These are phyloP conservation scores for Choricystis sp. DNA, from an alignment of 139 green algal species.

Conservation along the genomic window DNA sequence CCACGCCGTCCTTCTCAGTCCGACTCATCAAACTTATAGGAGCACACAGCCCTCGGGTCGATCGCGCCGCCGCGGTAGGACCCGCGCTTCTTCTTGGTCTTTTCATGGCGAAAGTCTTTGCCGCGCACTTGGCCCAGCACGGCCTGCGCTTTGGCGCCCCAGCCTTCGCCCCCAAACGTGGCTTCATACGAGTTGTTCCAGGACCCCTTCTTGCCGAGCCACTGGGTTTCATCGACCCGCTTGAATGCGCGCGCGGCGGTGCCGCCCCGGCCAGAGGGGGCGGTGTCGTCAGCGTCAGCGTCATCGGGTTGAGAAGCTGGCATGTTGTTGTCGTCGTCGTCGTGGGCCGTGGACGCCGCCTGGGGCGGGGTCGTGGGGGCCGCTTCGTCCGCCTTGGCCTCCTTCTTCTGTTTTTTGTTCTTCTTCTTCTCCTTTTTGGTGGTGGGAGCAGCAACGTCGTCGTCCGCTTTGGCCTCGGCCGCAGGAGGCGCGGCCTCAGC, in stretches of 20 bases:
- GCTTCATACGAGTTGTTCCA: constrained; percentile 55
- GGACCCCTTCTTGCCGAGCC: constrained; percentile 62
- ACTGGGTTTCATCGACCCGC: constrained; percentile 60
- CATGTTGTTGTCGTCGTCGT: constrained; percentile 2
- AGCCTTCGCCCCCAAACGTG: constrained; percentile 58
- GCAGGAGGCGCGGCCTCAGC: background rate
- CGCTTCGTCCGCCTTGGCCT: no score
- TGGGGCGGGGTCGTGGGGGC: no score
- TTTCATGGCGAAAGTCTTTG: constrained; percentile 95
- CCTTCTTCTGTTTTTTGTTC: constrained; percentile 13
- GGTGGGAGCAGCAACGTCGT: no score
- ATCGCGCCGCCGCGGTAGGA: constrained; percentile 81
- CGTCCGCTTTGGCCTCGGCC: background rate
- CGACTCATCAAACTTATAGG: constrained; percentile 85
- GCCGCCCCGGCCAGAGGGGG: constrained; percentile 8
- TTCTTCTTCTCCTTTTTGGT: constrained; percentile 9
- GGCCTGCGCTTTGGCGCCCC: constrained; percentile 84
- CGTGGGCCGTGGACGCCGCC: background rate
- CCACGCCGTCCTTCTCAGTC: background rate
- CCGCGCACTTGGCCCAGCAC: constrained; percentile 55
- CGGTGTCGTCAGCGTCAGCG: background rate
- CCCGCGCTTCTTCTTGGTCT: constrained; percentile 99
- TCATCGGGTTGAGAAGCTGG: background rate
- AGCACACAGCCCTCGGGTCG: constrained; percentile 50
- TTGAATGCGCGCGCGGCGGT: constrained; percentile 49